phyloP scores from a whole-genome alignment of 768 basidiomycete species.

The Phanerochaete carnosa region DNA sequence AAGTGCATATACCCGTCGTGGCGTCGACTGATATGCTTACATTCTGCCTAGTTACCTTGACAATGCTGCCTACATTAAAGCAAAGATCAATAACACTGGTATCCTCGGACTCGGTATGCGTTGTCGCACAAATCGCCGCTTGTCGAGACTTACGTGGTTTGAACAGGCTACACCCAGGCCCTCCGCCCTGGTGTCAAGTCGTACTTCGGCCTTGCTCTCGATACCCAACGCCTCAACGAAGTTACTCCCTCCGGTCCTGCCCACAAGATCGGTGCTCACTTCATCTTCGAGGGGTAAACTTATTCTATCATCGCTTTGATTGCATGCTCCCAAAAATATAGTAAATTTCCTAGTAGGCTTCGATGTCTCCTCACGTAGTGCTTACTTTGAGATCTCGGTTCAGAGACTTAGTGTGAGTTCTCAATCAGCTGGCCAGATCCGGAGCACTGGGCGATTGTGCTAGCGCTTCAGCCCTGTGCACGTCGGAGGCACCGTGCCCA shows the following conservation, averaged over 20 bases:
- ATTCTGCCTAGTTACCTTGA: slow-evolving; percentile 64
- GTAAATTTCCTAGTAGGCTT: neutral
- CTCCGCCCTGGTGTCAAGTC: slow-evolving; percentile 93
- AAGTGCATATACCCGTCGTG: slow-evolving; percentile 31
- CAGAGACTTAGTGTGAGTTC: neutral
- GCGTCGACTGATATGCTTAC: neutral
- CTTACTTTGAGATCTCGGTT: neutral
- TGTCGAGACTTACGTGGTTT: neutral
- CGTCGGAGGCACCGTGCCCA: neutral
- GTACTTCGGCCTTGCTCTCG: slow-evolving; percentile 91
- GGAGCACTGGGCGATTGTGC: neutral
- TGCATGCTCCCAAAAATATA: neutral
- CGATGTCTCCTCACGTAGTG: neutral
- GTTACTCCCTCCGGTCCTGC: slow-evolving; percentile 53
- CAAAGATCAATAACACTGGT: slow-evolving; percentile 98
- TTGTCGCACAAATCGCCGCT: neutral
- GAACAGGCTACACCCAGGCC: slow-evolving; percentile 80
- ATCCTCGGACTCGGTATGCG: slow-evolving; percentile 75
- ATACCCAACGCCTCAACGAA: slow-evolving; percentile 90
- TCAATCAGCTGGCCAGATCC: neutral
- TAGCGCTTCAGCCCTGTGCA: neutral
- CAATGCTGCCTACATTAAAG: slow-evolving; percentile 89
- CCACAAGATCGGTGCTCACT: slow-evolving; percentile 80
- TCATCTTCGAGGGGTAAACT: slow-evolving; percentile 59
- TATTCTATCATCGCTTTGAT: neutral